phyloP scores from a whole-genome alignment of 2,329 filamentous ascomycete species.

The Pseudogymnoascus sp. region DNA sequence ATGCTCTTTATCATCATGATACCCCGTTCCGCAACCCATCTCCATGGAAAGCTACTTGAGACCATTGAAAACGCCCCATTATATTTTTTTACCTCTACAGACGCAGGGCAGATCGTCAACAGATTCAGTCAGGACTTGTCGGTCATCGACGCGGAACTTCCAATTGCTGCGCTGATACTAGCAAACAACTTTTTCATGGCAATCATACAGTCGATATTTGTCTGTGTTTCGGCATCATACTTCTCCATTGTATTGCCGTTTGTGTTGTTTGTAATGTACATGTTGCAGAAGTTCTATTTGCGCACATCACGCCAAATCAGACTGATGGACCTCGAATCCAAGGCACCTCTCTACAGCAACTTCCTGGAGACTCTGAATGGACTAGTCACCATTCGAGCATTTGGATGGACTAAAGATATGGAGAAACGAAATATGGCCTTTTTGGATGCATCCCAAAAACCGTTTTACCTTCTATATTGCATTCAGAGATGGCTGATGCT shows the following conservation, averaged over 20 bases:
- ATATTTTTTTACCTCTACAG: slow-evolving; percentile 35
- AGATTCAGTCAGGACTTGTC: slow-evolving; percentile 38
- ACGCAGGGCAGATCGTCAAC: slow-evolving; percentile 36
- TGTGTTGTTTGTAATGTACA: slow-evolving; percentile 38
- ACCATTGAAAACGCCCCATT: slow-evolving; percentile 37
- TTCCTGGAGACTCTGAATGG: slow-evolving; percentile 50
- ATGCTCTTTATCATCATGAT: slow-evolving; percentile 46
- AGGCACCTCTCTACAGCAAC: slow-evolving; percentile 50
- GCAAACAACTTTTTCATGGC: slow-evolving; percentile 33
- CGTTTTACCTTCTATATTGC: slow-evolving; percentile 48
- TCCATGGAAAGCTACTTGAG: slow-evolving; percentile 40
- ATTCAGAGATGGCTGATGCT: slow-evolving; percentile 51
- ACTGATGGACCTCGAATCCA: slow-evolving; percentile 53
- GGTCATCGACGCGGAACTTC: slow-evolving; percentile 24
- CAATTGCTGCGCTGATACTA: slow-evolving; percentile 21
- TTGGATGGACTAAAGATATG: slow-evolving; percentile 42
- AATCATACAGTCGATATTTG: slow-evolving; percentile 31
- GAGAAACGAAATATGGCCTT: slow-evolving; percentile 38
- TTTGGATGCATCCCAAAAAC: slow-evolving; percentile 46
- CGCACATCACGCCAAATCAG: slow-evolving; percentile 52
- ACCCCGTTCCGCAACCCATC: slow-evolving; percentile 41
- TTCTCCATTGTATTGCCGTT: slow-evolving; percentile 43
- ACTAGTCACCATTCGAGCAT: slow-evolving; percentile 47
- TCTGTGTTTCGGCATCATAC: slow-evolving; percentile 33
- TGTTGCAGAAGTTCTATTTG: slow-evolving; percentile 49